phyloP scores from a whole-genome alignment of 768 basidiomycete species.

The Hydnum rufescens region DNA sequence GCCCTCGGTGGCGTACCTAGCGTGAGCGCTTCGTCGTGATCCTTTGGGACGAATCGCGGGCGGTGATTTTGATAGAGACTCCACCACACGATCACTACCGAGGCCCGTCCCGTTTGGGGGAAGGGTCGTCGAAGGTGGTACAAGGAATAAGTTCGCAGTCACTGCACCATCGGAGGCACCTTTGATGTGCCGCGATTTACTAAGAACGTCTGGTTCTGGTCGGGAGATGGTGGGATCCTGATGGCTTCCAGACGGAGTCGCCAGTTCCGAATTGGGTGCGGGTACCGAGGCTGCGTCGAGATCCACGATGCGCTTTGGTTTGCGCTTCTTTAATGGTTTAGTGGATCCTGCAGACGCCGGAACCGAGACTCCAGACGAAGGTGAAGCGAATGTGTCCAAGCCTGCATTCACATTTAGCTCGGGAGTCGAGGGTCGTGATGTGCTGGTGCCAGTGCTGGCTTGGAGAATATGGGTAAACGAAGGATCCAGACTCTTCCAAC shows the following conservation, averaged over 20 bases:
- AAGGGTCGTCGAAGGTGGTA: background rate
- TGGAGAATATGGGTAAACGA: too few relatives aligned
- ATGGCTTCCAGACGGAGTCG: too few relatives aligned
- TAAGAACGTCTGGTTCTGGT: background rate
- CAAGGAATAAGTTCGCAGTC: background rate
- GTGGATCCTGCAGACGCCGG: background rate
- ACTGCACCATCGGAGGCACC: background rate
- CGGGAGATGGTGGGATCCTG: slow-evolving; percentile 14
- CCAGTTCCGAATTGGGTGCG: too few relatives aligned
- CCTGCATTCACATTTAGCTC: too few relatives aligned
- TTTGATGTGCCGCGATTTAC: background rate
- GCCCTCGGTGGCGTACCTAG: slow-evolving; percentile 5
- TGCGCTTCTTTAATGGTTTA: slow-evolving; percentile 27
- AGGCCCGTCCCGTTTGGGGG: background rate
- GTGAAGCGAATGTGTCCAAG: background rate
- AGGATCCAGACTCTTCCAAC: too few relatives aligned
- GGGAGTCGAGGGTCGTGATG: too few relatives aligned
- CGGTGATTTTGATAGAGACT: too few relatives aligned
- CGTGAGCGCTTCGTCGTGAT: background rate
- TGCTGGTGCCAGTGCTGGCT: too few relatives aligned
- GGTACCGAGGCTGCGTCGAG: slow-evolving; percentile 28
- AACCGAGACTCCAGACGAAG: background rate
- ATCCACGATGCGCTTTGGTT: slow-evolving; percentile 59
- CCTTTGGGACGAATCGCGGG: too few relatives aligned
- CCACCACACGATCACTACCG: too few relatives aligned